Evolutionary conservation across 805 yeast species (phyloP), one percentile per base, ranked within the genome.

Genomic region (Tetrapisispora pingtungensis): DNA sequence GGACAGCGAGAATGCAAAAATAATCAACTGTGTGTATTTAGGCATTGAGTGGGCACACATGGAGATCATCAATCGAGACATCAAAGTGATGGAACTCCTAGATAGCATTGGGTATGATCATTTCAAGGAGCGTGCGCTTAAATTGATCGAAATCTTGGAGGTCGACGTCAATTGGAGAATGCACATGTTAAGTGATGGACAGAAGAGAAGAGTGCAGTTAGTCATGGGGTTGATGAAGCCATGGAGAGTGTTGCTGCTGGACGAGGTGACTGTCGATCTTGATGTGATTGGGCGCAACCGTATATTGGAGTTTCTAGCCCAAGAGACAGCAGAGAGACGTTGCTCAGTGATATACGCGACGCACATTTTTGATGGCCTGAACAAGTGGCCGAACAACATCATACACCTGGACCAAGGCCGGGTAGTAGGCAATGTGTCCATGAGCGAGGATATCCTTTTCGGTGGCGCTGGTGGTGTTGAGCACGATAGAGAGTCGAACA

Each of bases 1-100:
- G 44, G 58, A 69, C 31, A 55, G 49, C 18, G 66, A 64, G 5
- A 71, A 72, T 48, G 67, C 75, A 40, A 69, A 74, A 44, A 70
- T 70, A 41, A 76, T 79, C 24, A 84, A 37, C 17, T 37, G 40
- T n/a, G 40, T 96, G 0, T 90, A 90, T 59, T 67, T 93, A 36
- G 98, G 98, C 3, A 93, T 97, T 0, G 98, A 93, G 58, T 93
- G 98, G 98, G 96, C 96, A 6, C 77, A 84, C 44, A 93, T 88
- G 65, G 84, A 86, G 17, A 80, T 89, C 41, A 93, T 90, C 7
- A 80, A 89, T 55, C 72, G 96, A 49, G 98, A 93, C 62, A 85
- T 93, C 44, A 88, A 95, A 0, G 97, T 93, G 10, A 71, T 80
- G 17, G 77, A 83, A 30, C 69, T 93, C 47, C 74, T 93, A 40